Conservation (phyloP, 1,139 yeast species). For the Tardiomyces blankii region DNA sequence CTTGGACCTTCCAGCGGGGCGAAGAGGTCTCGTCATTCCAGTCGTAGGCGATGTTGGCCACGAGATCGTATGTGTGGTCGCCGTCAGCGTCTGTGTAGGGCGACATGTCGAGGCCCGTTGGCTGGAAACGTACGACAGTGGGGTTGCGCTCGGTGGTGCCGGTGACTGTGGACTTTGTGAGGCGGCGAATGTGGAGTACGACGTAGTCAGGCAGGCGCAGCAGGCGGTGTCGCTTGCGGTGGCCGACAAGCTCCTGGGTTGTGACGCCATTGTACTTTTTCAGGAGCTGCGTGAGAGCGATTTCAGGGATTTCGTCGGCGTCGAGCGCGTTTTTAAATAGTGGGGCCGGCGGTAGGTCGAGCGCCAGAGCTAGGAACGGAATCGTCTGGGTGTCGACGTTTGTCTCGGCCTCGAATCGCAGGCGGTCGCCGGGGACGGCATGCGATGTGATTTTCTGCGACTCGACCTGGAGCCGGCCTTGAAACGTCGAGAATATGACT, state of each 20-base stretch:
- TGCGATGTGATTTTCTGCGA: constrained; percentile 20
- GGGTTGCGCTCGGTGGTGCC: constrained; percentile 37
- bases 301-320: constrained; percentile 41
- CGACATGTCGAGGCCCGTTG: constrained; percentile 32
- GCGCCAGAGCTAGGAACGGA: constrained; percentile 50
- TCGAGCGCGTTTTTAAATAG: constrained; percentile 37
- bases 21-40: constrained; percentile 10
- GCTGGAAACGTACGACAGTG: constrained; percentile 54
- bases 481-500: constrained; percentile 30
- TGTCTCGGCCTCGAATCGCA: constrained; percentile 16
- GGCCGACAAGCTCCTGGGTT: constrained; percentile 25
- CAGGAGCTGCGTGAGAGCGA: constrained; percentile 36
- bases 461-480: constrained; percentile 40
- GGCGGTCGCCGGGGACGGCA: constrained; percentile 17
- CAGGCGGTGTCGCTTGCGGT: constrained; percentile 32
- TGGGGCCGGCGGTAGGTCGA: constrained; percentile 50
- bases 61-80: constrained; percentile 32
- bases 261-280: constrained; percentile 34
- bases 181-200: constrained; percentile 46
- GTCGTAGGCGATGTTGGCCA: constrained; percentile 44
- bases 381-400: constrained; percentile 12
- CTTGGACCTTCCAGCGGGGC: constrained; percentile 41
- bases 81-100: constrained; percentile 19
- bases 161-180: constrained; percentile 24
- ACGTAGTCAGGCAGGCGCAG: constrained; percentile 41